Conservation (phyloP, 441 rosid genomes). For the Populus tomentosa region DNA sequence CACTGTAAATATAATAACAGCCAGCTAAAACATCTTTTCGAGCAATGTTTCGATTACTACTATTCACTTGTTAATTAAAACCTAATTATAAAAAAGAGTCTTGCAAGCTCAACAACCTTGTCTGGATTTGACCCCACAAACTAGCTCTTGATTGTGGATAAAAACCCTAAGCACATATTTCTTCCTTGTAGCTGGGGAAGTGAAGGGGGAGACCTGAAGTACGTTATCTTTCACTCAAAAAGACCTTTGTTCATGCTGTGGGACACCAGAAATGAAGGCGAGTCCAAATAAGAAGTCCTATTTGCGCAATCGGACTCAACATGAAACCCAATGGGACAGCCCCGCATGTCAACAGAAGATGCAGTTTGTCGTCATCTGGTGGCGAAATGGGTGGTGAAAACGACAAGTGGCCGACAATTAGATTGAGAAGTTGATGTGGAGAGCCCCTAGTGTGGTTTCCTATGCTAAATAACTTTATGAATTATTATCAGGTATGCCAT, state of each 20-base stretch:
- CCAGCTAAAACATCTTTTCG: neutral
- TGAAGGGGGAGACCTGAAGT: neutral
- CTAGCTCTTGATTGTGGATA: neutral
- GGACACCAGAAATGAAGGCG: neutral
- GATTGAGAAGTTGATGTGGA: constrained; percentile 26
- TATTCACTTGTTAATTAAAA: neutral
- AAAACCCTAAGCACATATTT: neutral
- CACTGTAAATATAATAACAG: neutral
- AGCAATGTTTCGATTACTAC: neutral
- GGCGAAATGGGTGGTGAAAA: neutral
- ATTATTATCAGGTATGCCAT: constrained; percentile 11
- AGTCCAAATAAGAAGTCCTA: constrained; percentile 11
- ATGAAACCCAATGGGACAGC: too few relatives aligned
- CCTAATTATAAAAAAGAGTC: neutral
- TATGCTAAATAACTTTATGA: constrained; percentile 14
- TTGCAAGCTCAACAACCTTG: neutral
- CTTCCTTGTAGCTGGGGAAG: neutral
- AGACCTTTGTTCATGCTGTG: neutral
- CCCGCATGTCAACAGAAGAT: constrained; percentile 17
- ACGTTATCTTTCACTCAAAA: neutral
- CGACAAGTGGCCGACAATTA: constrained; percentile 43
- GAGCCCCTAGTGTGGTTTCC: constrained; percentile 17
- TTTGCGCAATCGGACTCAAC: neutral
- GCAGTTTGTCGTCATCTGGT: constrained; percentile 7
- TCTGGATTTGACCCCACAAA: constrained; percentile 19